Percentiles rank a stretch among this genome's conserved stretches.
These are phyloP conservation scores for Theileria annulata DNA, from an alignment of 169 alveolate genomes.

Conservation along the genomic window DNA sequence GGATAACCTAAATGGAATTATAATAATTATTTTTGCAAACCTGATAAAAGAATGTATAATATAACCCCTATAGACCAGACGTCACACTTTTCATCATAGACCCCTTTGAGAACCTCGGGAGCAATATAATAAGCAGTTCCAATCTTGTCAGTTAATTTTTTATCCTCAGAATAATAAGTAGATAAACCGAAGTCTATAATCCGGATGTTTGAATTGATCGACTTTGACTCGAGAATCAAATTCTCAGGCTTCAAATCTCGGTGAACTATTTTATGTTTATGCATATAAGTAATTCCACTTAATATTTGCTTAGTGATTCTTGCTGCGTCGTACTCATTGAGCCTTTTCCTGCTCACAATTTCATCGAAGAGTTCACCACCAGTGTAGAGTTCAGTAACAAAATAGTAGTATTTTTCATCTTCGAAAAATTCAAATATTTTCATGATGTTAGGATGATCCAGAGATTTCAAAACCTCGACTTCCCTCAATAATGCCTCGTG, in stretches of 20 bases:
- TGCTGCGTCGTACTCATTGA: slow-evolving; percentile 92
- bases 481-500: slow-evolving; percentile 82
- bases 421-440: slow-evolving; percentile 87
- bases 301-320: slow-evolving; percentile 88
- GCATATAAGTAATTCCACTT: slow-evolving; percentile 90
- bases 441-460: slow-evolving; percentile 90
- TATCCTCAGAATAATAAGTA: slow-evolving; percentile 84
- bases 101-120: slow-evolving; percentile 88
- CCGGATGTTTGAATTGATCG: slow-evolving; percentile 84
- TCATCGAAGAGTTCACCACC: slow-evolving; percentile 96
- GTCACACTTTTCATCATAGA: slow-evolving; percentile 89
- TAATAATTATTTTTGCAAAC: slow-evolving; percentile 30
- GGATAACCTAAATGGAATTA: slow-evolving; percentile 78
- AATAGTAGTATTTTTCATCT: slow-evolving; percentile 83
- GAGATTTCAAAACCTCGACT: slow-evolving; percentile 81
- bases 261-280: slow-evolving; percentile 86
- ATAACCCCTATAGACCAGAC: slow-evolving; percentile 90
- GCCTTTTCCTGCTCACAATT: slow-evolving; percentile 85
- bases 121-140: slow-evolving; percentile 94
- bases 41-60: slow-evolving; percentile 84
- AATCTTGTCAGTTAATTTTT: slow-evolving; percentile 89
- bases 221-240: slow-evolving; percentile 83
- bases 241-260: slow-evolving; percentile 89
- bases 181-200: slow-evolving; percentile 95
- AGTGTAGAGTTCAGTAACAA: slow-evolving; percentile 89